These are phyloP conservation scores for Austropuccinia psidii DNA, from an alignment of 1,284 basidiomycete species.

Conservation along the genomic window DNA sequence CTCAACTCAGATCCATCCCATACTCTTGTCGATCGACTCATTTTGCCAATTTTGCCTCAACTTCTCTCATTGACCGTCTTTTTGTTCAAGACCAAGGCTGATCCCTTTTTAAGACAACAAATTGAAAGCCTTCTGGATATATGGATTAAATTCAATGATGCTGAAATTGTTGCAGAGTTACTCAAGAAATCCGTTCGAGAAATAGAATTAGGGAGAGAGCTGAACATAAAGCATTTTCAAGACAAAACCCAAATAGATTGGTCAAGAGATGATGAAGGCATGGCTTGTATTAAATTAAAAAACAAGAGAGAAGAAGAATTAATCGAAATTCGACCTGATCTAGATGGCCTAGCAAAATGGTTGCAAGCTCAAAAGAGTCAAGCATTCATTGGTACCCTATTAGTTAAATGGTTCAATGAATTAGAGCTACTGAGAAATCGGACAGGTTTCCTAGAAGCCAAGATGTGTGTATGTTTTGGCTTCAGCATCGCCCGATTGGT, in stretches of 20 bases:
- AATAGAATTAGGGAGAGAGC: slow-evolving; percentile 16
- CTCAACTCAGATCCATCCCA: slow-evolving; percentile 29
- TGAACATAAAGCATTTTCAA: not conserved
- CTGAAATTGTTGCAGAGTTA: not conserved
- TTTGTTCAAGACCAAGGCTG: not conserved
- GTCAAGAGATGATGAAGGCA: slow-evolving; percentile 12
- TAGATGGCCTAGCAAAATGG: slow-evolving; percentile 2
- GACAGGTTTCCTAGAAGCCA: slow-evolving; percentile 16
- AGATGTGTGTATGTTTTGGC: slow-evolving; percentile 30
- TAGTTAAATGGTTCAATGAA: slow-evolving; percentile 16
- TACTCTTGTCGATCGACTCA: slow-evolving; percentile 3
- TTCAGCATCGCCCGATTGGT: no score
- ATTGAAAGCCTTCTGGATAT: not conserved
- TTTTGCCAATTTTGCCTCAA: slow-evolving; percentile 16
- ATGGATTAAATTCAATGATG: slow-evolving; percentile 8
- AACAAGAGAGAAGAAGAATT: not conserved
- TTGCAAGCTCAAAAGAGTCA: not conserved
- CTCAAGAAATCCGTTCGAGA: slow-evolving; percentile 6
- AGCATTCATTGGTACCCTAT: not conserved
- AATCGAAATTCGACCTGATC: slow-evolving; percentile 1
- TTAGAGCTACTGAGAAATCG: not conserved
- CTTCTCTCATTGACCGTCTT: slow-evolving; percentile 1
- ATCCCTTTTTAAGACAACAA: not conserved
- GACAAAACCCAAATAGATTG: no score
- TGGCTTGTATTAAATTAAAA: not conserved